phyloP scores from a whole-genome alignment of 2,329 filamentous ascomycete species.

The Trichoderma koningiopsis region DNA sequence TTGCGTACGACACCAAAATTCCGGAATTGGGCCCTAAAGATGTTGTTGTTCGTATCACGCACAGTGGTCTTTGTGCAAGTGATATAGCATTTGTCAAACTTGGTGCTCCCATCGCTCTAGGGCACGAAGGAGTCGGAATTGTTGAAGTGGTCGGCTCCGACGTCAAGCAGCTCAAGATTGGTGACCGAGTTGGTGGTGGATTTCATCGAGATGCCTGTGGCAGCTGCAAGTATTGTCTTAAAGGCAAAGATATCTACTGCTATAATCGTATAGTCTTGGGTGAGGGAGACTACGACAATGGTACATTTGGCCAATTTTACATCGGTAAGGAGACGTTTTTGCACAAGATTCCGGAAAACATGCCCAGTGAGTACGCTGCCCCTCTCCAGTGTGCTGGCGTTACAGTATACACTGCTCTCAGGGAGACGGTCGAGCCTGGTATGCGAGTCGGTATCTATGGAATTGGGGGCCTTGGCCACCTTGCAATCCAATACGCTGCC shows the following conservation, averaged over 20 bases:
- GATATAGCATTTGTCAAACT: constrained; percentile 9
- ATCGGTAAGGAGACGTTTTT: background rate
- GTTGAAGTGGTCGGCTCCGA: constrained; percentile 47
- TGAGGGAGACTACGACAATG: constrained; percentile 24
- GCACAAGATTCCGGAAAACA: constrained; percentile 45
- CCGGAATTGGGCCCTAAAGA: constrained; percentile 25
- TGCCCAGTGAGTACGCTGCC: constrained; percentile 46
- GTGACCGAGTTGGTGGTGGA: constrained; percentile 48
- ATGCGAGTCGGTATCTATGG: background rate
- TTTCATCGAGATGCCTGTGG: constrained; percentile 53
- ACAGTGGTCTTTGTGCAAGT: constrained; percentile 25
- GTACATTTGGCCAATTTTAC: background rate
- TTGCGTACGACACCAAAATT: background rate
- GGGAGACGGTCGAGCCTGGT: background rate
- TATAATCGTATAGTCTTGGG: constrained; percentile 26
- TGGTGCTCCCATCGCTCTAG: constrained; percentile 41
- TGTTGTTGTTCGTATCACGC: constrained; percentile 27
- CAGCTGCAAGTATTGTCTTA: constrained; percentile 50
- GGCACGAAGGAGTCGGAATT: constrained; percentile 55
- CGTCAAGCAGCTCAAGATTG: constrained; percentile 47
- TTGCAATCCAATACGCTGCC: background rate
- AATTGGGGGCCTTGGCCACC: background rate
- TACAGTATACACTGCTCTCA: constrained; percentile 64
- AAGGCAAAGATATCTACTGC: constrained; percentile 27
- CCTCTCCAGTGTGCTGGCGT: constrained; percentile 73